phyloP scores from a whole-genome alignment of 75 land plant genomes.

The Pinus tabuliformis region DNA sequence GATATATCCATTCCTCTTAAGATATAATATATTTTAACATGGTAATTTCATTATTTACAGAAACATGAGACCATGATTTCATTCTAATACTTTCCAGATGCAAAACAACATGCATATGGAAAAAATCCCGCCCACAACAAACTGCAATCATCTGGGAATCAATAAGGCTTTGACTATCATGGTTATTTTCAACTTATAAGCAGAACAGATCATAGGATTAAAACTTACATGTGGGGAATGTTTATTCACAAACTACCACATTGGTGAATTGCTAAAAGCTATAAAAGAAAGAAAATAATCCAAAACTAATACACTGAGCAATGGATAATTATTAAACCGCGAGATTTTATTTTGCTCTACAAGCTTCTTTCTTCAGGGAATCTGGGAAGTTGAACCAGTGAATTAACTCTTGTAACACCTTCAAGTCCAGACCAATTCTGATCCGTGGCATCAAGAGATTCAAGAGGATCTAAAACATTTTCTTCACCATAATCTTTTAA shows the following conservation, averaged over 20 bases:
- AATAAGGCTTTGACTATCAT: neutral
- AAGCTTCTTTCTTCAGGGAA: constrained; percentile 25
- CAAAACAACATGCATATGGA: neutral
- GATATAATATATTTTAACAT: neutral
- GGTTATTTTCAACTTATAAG: neutral
- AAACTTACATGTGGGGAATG: constrained; percentile 1
- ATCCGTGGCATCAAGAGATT: constrained; percentile 27
- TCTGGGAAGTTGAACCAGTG: constrained; percentile 50
- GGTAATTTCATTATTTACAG: neutral
- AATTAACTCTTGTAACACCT: constrained; percentile 82
- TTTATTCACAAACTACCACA: neutral
- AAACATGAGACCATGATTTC: neutral
- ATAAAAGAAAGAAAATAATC: neutral
- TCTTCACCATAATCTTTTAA: constrained; percentile 1
- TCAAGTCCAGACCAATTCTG: constrained; percentile 76
- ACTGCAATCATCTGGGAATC: neutral
- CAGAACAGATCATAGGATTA: constrained; percentile 1
- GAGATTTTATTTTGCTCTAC: neutral
- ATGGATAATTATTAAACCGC: neutral
- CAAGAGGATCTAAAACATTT: neutral
- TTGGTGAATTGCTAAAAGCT: neutral
- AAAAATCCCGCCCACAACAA: neutral
- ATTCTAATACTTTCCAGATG: neutral
- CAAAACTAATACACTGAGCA: neutral
- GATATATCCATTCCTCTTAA: neutral